Base-by-base conservation (phyloP, 176 grass and related monocot genomes). In the Avena sativa region DNA sequence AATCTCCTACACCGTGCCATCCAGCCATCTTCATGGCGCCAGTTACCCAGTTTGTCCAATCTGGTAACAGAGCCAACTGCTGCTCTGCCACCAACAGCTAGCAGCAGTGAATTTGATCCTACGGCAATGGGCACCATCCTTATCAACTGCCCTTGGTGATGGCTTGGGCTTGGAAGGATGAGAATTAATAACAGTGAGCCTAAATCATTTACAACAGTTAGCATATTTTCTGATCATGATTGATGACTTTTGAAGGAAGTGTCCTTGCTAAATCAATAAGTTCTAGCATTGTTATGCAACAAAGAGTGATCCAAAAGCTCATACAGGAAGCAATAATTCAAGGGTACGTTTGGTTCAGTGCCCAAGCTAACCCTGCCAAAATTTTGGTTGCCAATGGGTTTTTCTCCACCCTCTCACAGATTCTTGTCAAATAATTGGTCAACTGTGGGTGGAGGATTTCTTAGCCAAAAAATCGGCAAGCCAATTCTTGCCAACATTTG, bases 261-360 rank as follows among this genome's bases (percentile, higher is more conserved):
- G 2, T 6, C 25, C 32, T 79, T 72, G 21, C 17, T 21, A 82
- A 73, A 72, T 90, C 56, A 38, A 60, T 23, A 25, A 1, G 40
- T 36, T 28, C 7, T 28, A 70, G 20, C 9, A 19, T 26, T 81
- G 74, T 74, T 46, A 43, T 58, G 36, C 15, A 73, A 20, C 53
- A 81, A 81, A 67, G 70, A 90, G 28, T 52, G 82, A 62, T 28
- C 26, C 50, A 78, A 80, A 89, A 64, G 4, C 16, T 75, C 38
- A 32, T 9, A 75, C 43, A 52, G 14, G 12, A 70, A 69, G 84
- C n/a, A 71, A 49, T 43, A 23, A 6, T 59, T 74, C 11, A 38
- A 9, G 87, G 79, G 48, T 87, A 48, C 59, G 38, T 40, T 40
- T 40, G 38, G 38, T 40, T 40, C 38, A 40, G 4, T 40, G 38